Percentiles rank a stretch among this genome's conserved stretches.
phyloP scores from a whole-genome alignment of 164 flowering plant genomes.

The Sextonia rubra region DNA sequence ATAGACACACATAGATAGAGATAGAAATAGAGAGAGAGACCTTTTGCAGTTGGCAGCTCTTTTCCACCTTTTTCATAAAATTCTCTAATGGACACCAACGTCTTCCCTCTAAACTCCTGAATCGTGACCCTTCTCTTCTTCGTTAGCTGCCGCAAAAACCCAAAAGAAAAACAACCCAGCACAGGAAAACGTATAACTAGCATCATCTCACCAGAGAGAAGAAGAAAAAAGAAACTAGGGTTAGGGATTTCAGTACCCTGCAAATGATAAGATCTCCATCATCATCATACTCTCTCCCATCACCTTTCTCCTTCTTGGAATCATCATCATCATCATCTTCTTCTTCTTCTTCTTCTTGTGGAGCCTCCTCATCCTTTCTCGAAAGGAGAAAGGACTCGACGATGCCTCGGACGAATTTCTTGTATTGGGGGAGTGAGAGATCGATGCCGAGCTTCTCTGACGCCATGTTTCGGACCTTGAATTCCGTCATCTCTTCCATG shows the following conservation, averaged over 20 bases:
- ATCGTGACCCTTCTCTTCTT: constrained; percentile 78
- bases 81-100: constrained; percentile 87
- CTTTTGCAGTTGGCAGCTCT: constrained; percentile 79
- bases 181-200: too few relatives aligned
- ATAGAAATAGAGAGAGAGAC: constrained; percentile 23
- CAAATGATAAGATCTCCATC: constrained; percentile 84
- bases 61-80: constrained; percentile 71
- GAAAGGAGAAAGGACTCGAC: constrained; percentile 53
- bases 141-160: constrained; percentile 45
- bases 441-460: constrained; percentile 51
- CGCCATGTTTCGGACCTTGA: constrained; percentile 50
- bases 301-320: constrained; percentile 18
- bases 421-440: constrained; percentile 41
- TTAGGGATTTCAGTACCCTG: constrained; percentile 29
- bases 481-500: constrained; percentile 62
- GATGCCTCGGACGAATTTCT: constrained; percentile 41
- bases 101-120: constrained; percentile 80
- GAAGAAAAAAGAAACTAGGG: background rate
- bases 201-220: background rate
- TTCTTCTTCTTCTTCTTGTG: constrained; percentile 8
- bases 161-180: background rate
- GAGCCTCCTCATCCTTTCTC: constrained; percentile 11
- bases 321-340: constrained; percentile 18
- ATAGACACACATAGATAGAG: background rate
- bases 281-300: constrained; percentile 66